Evolutionary conservation across 2,329 filamentous ascomycete genomes (phyloP).

Genomic region (Sporothrix globosa): DNA sequence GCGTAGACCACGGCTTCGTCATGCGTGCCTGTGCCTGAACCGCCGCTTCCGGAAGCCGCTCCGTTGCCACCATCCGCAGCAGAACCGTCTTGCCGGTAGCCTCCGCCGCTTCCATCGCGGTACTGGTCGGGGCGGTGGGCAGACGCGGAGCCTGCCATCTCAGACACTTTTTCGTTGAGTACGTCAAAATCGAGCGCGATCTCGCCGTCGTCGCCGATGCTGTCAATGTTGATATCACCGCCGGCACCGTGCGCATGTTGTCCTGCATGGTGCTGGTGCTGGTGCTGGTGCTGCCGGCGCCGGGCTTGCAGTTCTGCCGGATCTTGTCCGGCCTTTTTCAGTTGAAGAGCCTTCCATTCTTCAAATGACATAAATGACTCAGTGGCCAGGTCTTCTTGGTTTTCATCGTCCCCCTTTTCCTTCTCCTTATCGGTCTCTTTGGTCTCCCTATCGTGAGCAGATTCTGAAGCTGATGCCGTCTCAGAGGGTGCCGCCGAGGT

Average conservation of each 20-base stretch:
- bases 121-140: constrained; percentile 37
- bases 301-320: constrained; percentile 67
- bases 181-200: constrained; percentile 65
- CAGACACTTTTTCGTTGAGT: constrained; percentile 51
- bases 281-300: constrained; percentile 52
- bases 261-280: constrained; percentile 18
- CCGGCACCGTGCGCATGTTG: constrained; percentile 42
- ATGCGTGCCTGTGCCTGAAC: constrained; percentile 35
- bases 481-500: constrained; percentile 29
- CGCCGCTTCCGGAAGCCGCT: constrained; percentile 40
- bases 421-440: constrained; percentile 35
- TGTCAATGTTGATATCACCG: constrained; percentile 67
- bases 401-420: constrained; percentile 33
- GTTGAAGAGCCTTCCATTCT: constrained; percentile 95
- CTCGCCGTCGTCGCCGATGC: constrained; percentile 83
- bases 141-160: constrained; percentile 45
- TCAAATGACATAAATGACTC: constrained; percentile 91
- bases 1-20: constrained; percentile 53
- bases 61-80: constrained; percentile 28
- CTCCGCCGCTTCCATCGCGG: constrained; percentile 41
- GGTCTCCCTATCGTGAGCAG: constrained; percentile 26
- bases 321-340: constrained; percentile 80
- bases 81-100: constrained; percentile 27
- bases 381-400: constrained; percentile 55
- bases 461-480: constrained; percentile 5